phyloP scores from a whole-genome alignment of 768 basidiomycete species.

The Holtermanniella nyarrowii region DNA sequence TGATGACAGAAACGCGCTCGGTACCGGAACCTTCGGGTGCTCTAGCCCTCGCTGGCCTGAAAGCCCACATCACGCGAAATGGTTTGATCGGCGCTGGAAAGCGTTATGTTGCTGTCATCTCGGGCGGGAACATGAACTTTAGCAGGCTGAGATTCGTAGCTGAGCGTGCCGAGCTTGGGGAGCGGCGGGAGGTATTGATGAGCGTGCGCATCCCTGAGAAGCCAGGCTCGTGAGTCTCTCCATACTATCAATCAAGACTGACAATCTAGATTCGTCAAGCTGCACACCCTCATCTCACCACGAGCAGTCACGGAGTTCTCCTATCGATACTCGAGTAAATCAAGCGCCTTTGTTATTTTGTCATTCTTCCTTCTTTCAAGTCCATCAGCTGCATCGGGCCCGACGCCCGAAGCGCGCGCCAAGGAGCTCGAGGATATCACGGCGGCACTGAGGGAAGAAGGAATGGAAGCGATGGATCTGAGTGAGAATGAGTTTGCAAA shows the following conservation, averaged over 20 bases:
- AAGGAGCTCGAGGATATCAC: constrained; percentile 49
- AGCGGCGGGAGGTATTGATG: constrained; percentile 83
- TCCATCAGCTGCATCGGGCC: constrained; percentile 43
- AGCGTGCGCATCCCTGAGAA: constrained; percentile 89
- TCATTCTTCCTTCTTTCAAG: constrained; percentile 68
- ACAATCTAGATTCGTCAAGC: constrained; percentile 62
- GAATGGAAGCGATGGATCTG: constrained; percentile 79
- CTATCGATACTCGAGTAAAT: constrained; percentile 66
- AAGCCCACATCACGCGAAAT: constrained; percentile 72
- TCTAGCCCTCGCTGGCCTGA: constrained; percentile 79
- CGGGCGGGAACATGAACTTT: constrained; percentile 99
- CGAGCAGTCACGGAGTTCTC: constrained; percentile 90
- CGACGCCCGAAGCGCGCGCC: constrained; percentile 38
- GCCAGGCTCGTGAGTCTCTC: constrained; percentile 64
- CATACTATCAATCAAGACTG: background rate
- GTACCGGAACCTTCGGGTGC: constrained; percentile 96
- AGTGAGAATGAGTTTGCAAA: constrained; percentile 94
- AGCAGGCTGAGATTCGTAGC: constrained; percentile 93
- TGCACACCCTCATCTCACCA: constrained; percentile 80
- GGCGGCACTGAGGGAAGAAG: constrained; percentile 51
- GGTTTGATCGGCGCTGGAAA: constrained; percentile 71
- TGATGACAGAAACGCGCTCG: constrained; percentile 70
- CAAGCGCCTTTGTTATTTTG: constrained; percentile 72
- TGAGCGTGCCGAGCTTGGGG: constrained; percentile 93
- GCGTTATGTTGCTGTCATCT: constrained; percentile 81